Evolutionary conservation across 495 filamentous ascomycete genomes (phyloP).

Genomic region (Hypoxylon rickii): DNA sequence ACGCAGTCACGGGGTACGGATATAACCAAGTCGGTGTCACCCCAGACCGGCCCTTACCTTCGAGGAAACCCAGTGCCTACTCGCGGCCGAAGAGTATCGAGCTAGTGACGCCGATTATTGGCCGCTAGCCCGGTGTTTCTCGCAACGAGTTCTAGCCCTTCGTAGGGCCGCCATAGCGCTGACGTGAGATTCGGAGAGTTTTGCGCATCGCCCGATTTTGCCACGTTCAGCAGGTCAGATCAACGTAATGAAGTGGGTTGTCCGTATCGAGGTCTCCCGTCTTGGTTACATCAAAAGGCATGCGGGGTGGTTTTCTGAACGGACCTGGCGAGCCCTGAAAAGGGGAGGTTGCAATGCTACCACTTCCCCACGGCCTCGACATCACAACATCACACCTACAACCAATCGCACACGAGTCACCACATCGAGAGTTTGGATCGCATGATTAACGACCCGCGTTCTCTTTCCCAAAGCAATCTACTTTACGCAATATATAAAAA

Average conservation of each 20-base stretch:
- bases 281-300: conserved; percentile 26
- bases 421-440: conserved; percentile 8
- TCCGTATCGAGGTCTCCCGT: conserved; percentile 10
- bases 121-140: conserved; percentile 39
- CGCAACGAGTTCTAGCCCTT: conserved; percentile 7
- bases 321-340: conserved; percentile 2
- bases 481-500: background rate
- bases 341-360: conserved; percentile 22
- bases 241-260: conserved; percentile 30
- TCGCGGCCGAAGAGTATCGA: conserved; percentile 57
- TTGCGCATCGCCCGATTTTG: conserved; percentile 22
- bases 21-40: conserved; percentile 35
- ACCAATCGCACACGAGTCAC: conserved; percentile 9
- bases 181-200: conserved; percentile 36
- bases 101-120: conserved; percentile 54
- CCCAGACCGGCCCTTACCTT: conserved; percentile 50
- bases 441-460: conserved; percentile 11
- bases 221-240: conserved; percentile 31
- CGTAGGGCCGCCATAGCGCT: conserved; percentile 15
- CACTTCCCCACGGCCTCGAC: conserved; percentile 25
- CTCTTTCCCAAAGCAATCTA: background rate
- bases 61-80: conserved; percentile 48
- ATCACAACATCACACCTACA: conserved; percentile 17
- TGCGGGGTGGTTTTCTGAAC: conserved; percentile 28
- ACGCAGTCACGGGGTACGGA: conserved; percentile 39